Evolutionary conservation across 192 early-diverging fungal genomes (phyloP), one percentile per base, ranked within the genome.

Genomic region (Podila verticillata): DNA sequence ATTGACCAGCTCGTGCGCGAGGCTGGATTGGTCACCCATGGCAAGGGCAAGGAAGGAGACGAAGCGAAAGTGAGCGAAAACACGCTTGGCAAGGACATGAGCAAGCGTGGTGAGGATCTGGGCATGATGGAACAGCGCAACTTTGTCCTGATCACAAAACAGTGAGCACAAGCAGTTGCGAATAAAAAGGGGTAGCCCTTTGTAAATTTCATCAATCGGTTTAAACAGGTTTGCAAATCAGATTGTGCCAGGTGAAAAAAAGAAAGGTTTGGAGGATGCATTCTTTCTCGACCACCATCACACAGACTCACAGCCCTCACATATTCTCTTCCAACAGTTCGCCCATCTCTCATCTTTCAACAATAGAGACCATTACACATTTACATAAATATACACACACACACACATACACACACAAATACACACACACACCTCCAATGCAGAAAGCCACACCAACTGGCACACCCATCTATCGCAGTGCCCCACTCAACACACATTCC

Each of bases 71-170:
- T 54, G 39, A 17, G 39, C 39, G 48, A 32, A 6, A 63, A 64
- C 9, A 63, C 44, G 2, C 32, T 30, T 13, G 86, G 84, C 19
- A 84, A 85, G 22, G 83, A 89, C 13, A 73, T 91, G 65, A 87
- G 85, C 69, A 85, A 92, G 71, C 75, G 90, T 12, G 77, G 87
- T 31, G 86, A 92, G 60, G 90, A 92, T 74, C 68, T 90, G 60
- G 91, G 91, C 3, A 92, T 92, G 89, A 91, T 91, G 89, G 89
- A 84, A 47, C 87, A 89, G 59, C 81, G 83, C 5, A 29, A 74
- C 48, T 61, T 82, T 29, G 48, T 74, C 22, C 34, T 82, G 2
- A 61, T 61, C 30, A 20, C n/a, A 15, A 82, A 82, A 39, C 39
- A 44, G 17, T 44, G 10, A 44, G 39, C 20, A 68, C 0, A 57